These are phyloP conservation scores for Dissoconium aciculare DNA, from an alignment of 2,329 filamentous ascomycete genomes.

Conservation along the genomic window DNA sequence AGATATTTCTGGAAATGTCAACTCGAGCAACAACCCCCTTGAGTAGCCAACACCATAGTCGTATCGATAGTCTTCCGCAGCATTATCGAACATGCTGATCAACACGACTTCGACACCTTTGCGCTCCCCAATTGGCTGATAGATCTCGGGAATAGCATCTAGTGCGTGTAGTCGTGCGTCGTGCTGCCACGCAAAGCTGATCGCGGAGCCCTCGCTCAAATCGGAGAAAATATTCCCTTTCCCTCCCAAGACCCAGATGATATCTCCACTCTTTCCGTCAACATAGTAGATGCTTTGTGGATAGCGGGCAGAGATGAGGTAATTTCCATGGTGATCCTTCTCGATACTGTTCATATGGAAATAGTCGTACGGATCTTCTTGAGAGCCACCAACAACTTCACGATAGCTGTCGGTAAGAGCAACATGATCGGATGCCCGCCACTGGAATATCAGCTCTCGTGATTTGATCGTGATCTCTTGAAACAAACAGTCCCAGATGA, in stretches of 20 bases:
- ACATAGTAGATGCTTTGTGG: slow-evolving; percentile 32
- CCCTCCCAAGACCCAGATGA: slow-evolving; percentile 37
- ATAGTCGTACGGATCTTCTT: slow-evolving; percentile 35
- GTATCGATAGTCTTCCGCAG: slow-evolving; percentile 29
- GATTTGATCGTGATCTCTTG: slow-evolving; percentile 34
- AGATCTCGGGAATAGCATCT: slow-evolving; percentile 17
- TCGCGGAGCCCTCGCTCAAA: slow-evolving; percentile 14
- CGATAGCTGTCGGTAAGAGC: slow-evolving; percentile 21
- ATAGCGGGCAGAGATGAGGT: slow-evolving; percentile 32
- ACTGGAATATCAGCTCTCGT: slow-evolving; percentile 32
- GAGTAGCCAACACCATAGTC: slow-evolving; percentile 18
- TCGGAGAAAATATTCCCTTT: slow-evolving; percentile 26
- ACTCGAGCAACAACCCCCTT: slow-evolving; percentile 20
- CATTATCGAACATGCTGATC: slow-evolving; percentile 40
- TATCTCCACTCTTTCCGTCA: slow-evolving; percentile 28
- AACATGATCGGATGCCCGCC: slow-evolving; percentile 34
- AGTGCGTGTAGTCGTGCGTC: slow-evolving; percentile 17
- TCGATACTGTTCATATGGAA: slow-evolving; percentile 40
- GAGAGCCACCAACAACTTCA: slow-evolving; percentile 24
- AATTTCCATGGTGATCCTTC: slow-evolving; percentile 34
- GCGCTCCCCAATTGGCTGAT: slow-evolving; percentile 10
- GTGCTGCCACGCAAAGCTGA: slow-evolving; percentile 24
- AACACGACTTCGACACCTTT: slow-evolving; percentile 26
- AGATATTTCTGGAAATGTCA: slow-evolving; percentile 19
- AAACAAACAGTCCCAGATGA: slow-evolving; percentile 30